Evolutionary conservation across 306 rosid genomes (phyloP).

Genomic region (Rosa rugosa): DNA sequence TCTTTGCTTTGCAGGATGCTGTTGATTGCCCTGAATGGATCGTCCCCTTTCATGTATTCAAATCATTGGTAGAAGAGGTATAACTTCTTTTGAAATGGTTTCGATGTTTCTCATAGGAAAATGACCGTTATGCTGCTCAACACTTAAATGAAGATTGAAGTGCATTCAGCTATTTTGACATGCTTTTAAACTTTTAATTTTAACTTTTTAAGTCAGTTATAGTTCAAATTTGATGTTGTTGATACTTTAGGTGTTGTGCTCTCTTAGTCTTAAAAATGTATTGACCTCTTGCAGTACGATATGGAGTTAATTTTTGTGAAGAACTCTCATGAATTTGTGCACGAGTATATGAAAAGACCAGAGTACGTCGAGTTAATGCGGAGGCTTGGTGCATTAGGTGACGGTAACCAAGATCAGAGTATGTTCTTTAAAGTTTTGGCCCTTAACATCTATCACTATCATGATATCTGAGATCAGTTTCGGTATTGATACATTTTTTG

Average conservation of each 20-base stretch:
- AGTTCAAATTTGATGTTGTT: not conserved
- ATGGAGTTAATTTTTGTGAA: conserved; percentile 82
- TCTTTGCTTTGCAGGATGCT: conserved; percentile 66
- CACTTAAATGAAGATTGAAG: not conserved
- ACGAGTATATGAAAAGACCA: conserved; percentile 69
- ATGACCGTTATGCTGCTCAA: not conserved
- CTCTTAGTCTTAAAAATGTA: not conserved
- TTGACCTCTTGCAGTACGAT: conserved; percentile 57
- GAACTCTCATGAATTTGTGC: conserved; percentile 84
- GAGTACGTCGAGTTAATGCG: conserved; percentile 91
- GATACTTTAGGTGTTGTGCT: not conserved
- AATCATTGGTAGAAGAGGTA: conserved; percentile 93
- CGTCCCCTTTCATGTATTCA: conserved; percentile 81
- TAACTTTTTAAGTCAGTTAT: not conserved
- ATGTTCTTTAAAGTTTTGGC: conserved; percentile 17
- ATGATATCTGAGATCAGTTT: not conserved
- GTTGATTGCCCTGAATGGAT: conserved; percentile 99
- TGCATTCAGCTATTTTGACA: not conserved
- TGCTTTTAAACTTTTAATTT: not conserved
- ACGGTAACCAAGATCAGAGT: conserved; percentile 90
- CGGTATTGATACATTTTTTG: not conserved
- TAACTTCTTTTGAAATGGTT: not conserved
- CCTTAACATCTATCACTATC: not conserved
- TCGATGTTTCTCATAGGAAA: not conserved
- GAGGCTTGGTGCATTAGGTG: conserved; percentile 95